Base-by-base conservation (phyloP, 352 stramenopile species). In the Plasmopara halstedii region DNA sequence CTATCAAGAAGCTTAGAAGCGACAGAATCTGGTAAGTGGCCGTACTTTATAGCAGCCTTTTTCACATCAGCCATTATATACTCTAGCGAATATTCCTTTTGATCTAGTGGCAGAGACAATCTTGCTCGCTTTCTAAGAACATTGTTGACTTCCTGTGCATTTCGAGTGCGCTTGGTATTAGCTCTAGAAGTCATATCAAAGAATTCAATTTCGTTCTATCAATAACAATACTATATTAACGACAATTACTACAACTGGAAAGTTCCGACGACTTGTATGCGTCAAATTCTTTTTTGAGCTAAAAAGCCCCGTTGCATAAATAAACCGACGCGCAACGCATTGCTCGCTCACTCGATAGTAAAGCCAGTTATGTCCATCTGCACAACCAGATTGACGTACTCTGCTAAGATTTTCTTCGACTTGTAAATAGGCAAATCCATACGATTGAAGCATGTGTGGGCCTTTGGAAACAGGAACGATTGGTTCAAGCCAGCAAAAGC, bases 331-430 rank as follows among this genome's bases (percentile, higher is more conserved):
- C 40, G n/a, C n/a, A n/a, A n/a, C n/a, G n/a, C n/a, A n/a, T n/a
- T n/a, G n/a, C n/a, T n/a, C n/a, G 25, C n/a, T 66, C 71, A 88
- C 58, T 90, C 79, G 51, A 86, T 85, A 18, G 74, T 88, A 63
- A 98, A 98, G 23, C 95, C 93, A 7, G 93, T 98, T 50, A 95
- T 86, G 54, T 97, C 93, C 93, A 98, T 98, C 49, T 96, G 91
- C 33, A 99, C 97, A 21, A 97, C 96, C 46, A 87, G 49, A 34
- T 75, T 82, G 29, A 88, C 39, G 52, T 90, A 88, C 47, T 86
- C 71, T 14, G 62, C 53, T 54, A 90, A 68, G n/a, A 81, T 53
- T 13, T 79, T 64, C 41, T 86, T 79, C 14, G 62, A 76, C 29
- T 71, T 66, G 50, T 91, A 88, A 14, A 81, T 80, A 7, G 79